Evolutionary conservation across 495 filamentous ascomycete species (phyloP), one percentile per base, ranked within the genome.

Genomic region (Penicillium atrosanguineum): DNA sequence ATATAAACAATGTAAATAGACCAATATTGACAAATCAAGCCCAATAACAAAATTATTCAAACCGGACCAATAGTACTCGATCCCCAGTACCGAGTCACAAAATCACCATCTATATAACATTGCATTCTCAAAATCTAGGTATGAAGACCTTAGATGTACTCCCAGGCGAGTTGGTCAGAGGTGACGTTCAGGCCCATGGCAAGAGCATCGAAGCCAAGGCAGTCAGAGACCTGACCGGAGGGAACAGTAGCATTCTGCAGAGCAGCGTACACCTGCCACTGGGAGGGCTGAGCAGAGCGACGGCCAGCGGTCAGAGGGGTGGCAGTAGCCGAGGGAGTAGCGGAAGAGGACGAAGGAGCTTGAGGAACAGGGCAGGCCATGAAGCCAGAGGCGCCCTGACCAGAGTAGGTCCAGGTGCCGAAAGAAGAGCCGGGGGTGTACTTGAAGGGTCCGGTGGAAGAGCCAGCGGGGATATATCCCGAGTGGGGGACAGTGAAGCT

Each of bases 401-500:
- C 61, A 6, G 23, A 26, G 61, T 60, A 68, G 43, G 52, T 57
- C 63, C 60, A 70, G 38, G 51, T 47, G 20, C 68, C 63, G 42
- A 65, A 52, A 12, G 46, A 9, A 44, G 46, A 47, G 48, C 62
- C 53, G 14, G 58, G 55, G 43, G 50, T 61, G 55, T 63, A 60
- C 19, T 53, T 62, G 70, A 79, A 84, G 23, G 75, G 72, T 0
- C 69, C 71, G 15, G 44, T 55, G 20, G 71, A 62, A 42, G 79
- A 76, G 38, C 80, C 81, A 0, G 68, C 39, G 0, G 84, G 83
- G 8, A 79, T 72, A 56, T 69, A 76, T 18, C 69, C 75, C 6
- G 78, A 82, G 65, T 87, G 83, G 0, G 83, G 75, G 25, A 56
- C 60, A 4, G 82, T 83, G 73, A 79, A 86, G 45, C 60, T 63